Evolutionary conservation across 805 yeast genomes (phyloP).

Genomic region (Wilhelminamyces savonicus): DNA sequence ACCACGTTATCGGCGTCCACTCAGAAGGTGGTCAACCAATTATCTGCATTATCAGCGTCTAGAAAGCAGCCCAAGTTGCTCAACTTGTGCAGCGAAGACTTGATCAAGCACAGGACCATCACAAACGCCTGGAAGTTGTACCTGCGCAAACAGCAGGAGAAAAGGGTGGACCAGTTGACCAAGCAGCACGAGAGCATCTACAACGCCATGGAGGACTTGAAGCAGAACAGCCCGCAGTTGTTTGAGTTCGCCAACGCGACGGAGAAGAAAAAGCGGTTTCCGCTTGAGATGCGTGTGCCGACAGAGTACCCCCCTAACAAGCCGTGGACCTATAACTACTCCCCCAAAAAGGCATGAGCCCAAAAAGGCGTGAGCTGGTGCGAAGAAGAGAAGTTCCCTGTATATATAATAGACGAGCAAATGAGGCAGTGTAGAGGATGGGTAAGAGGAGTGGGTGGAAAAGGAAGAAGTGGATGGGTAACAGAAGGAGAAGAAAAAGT

Average conservation of each 20-base stretch:
- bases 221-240: constrained; percentile 44
- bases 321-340: constrained; percentile 63
- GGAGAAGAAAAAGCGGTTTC: constrained; percentile 59
- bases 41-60: constrained; percentile 80
- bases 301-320: constrained; percentile 81
- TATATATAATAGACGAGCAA: no score
- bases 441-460: no score
- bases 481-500: no score
- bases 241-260: constrained; percentile 55
- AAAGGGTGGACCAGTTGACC: constrained; percentile 34
- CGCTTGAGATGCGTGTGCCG: constrained; percentile 81
- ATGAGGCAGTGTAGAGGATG: no score
- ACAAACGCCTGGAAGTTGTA: constrained; percentile 74
- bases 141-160: constrained; percentile 45
- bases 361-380: no score
- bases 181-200: constrained; percentile 61
- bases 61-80: constrained; percentile 83
- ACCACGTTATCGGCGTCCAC: constrained; percentile 29
- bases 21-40: constrained; percentile 44
- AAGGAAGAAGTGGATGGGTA: no score
- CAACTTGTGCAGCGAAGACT: constrained; percentile 72
- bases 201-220: constrained; percentile 69
- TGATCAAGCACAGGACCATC: constrained; percentile 76
- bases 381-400: no score
- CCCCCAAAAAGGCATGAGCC: no score